phyloP scores from a whole-genome alignment of 192 early-diverging fungal genomes.

The Entomortierella chlamydospora region DNA sequence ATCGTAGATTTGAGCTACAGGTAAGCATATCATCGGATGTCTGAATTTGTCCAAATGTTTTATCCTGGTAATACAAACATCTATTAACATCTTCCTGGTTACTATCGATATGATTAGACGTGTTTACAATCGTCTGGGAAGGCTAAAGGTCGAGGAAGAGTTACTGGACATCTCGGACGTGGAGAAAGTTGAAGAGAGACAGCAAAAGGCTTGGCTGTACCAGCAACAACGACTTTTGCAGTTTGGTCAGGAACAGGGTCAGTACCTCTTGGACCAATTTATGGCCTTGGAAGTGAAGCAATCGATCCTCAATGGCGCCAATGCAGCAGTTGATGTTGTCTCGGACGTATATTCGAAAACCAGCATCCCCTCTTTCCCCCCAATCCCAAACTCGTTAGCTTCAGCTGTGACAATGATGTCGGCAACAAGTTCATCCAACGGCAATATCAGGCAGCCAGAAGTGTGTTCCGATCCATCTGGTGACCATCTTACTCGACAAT shows the following conservation, averaged over 20 bases:
- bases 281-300: conserved; percentile 43
- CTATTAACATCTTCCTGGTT: neutral
- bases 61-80: too few relatives aligned
- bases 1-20: conserved; percentile 61
- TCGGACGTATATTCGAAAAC: conserved; percentile 48
- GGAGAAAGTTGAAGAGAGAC: conserved; percentile 46
- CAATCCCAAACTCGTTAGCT: conserved; percentile 32
- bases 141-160: conserved; percentile 47
- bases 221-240: conserved; percentile 46
- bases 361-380: conserved; percentile 38
- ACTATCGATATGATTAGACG: conserved; percentile 3
- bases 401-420: conserved; percentile 40
- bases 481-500: neutral
- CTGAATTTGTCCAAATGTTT: neutral
- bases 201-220: conserved; percentile 46
- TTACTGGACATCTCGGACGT: conserved; percentile 52
- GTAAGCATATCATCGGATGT: neutral
- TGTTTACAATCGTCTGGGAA: conserved; percentile 48
- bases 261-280: conserved; percentile 45
- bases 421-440: neutral
- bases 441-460: neutral
- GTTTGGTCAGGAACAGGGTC: conserved; percentile 44
- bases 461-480: too few relatives aligned
- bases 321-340: conserved; percentile 46
- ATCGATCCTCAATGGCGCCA: conserved; percentile 43